phyloP scores from a whole-genome alignment of 2,329 filamentous ascomycete species.

The Aspergillus glaucus region DNA sequence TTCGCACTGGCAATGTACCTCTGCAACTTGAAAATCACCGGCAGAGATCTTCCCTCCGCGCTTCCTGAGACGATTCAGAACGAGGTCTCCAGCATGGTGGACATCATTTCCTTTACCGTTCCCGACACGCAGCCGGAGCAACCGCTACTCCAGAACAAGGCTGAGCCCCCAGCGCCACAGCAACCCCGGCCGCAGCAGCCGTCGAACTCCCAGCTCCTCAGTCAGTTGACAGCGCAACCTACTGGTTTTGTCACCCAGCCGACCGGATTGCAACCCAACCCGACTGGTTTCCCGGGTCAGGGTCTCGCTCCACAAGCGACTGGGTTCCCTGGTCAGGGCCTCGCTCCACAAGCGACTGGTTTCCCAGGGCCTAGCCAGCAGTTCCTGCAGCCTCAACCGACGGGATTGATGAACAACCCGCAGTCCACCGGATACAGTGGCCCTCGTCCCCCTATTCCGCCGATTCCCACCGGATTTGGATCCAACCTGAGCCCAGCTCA shows the following conservation, averaged over 20 bases:
- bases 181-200: constrained; percentile 65
- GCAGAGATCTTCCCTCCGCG: constrained; percentile 66
- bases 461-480: constrained; percentile 72
- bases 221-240: constrained; percentile 50
- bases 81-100: constrained; percentile 98
- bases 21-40: constrained; percentile 86
- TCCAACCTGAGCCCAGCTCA: constrained; percentile 53
- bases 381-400: constrained; percentile 61
- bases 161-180: constrained; percentile 48
- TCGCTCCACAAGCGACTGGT: constrained; percentile 34
- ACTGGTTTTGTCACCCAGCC: constrained; percentile 54
- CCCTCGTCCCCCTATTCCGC: constrained; percentile 69
- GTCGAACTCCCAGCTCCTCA: constrained; percentile 59
- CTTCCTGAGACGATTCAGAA: constrained; percentile 87
- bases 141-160: constrained; percentile 44
- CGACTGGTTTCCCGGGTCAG: constrained; percentile 41
- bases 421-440: constrained; percentile 76
- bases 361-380: constrained; percentile 33
- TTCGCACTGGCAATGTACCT: constrained; percentile 98
- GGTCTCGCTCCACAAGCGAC: constrained; percentile 32
- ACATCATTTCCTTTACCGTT: constrained; percentile 95
- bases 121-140: constrained; percentile 61
- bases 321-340: constrained; percentile 37
- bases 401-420: constrained; percentile 64
- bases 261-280: constrained; percentile 59